A percentile compares a stretch with the other conserved stretches of the same genome.
Evolutionary conservation across 768 basidiomycete genomes (phyloP).

Genomic region (Lactifluus subvellereus): DNA sequence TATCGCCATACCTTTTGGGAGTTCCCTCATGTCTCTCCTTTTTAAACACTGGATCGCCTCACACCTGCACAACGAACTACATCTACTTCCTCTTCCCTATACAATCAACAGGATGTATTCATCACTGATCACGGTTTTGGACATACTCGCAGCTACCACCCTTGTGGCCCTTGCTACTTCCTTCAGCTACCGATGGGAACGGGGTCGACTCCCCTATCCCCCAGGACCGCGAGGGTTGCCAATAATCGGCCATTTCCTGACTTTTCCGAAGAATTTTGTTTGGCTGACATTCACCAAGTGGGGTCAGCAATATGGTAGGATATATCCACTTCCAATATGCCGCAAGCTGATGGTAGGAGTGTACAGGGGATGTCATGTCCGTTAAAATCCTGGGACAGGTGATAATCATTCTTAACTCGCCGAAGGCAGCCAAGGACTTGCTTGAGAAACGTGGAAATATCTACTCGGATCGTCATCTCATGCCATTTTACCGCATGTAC

Average conservation of each 20-base stretch:
- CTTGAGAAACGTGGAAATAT: too few relatives aligned
- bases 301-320: constrained; percentile 9
- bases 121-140: not conserved
- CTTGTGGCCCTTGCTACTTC: not conserved
- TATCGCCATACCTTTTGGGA: not conserved
- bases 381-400: constrained; percentile 40
- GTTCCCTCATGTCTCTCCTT: not conserved
- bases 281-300: constrained; percentile 12
- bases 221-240: constrained; percentile 10
- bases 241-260: constrained; percentile 5
- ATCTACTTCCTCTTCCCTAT: too few relatives aligned
- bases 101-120: not conserved
- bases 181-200: not conserved
- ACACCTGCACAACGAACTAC: not conserved
- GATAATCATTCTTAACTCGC: constrained; percentile 44
- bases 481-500: too few relatives aligned
- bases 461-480: too few relatives aligned
- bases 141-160: not conserved
- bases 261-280: constrained; percentile 7
- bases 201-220: not conserved
- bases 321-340: too few relatives aligned
- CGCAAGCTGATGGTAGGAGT: not conserved
- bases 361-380: constrained; percentile 36
- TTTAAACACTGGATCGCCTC: not conserved
- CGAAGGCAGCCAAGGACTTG: constrained; percentile 38